phyloP scores from a whole-genome alignment of 1,284 basidiomycete species.

The Cryptococcus sp. region DNA sequence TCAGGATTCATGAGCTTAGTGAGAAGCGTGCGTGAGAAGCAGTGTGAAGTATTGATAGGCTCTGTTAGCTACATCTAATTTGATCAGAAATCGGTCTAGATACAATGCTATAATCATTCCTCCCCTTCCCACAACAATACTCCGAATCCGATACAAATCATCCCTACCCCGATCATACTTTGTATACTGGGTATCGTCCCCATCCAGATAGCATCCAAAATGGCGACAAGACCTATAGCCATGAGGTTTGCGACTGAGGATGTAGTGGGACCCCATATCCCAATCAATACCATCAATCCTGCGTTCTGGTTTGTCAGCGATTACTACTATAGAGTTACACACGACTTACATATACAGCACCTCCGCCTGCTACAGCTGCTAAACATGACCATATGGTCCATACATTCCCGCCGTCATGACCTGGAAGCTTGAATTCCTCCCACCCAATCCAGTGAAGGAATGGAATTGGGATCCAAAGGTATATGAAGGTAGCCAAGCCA shows the following conservation, averaged over 20 bases:
- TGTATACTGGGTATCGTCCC: slow-evolving; percentile 34
- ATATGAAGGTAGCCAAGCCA: slow-evolving; percentile 37
- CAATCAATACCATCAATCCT: slow-evolving; percentile 47
- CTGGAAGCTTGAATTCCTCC: slow-evolving; percentile 37
- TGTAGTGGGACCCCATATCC: slow-evolving; percentile 45
- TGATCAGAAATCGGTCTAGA: too few species aligned
- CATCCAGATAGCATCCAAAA: slow-evolving; percentile 42
- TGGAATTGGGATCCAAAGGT: slow-evolving; percentile 44
- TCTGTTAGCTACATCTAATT: too few species aligned
- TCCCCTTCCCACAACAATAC: slow-evolving; percentile 44
- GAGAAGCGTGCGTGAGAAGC: too few species aligned
- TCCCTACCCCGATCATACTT: slow-evolving; percentile 39
- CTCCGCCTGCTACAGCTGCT: slow-evolving; percentile 29
- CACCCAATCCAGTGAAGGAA: slow-evolving; percentile 33
- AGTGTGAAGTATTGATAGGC: too few species aligned
- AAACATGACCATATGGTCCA: slow-evolving; percentile 24
- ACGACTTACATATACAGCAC: slow-evolving; percentile 41
- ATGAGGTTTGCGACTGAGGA: slow-evolving; percentile 46
- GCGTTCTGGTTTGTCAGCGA: slow-evolving; percentile 33
- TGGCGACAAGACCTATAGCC: slow-evolving; percentile 45
- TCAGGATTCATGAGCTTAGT: too few species aligned
- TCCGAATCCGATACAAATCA: slow-evolving; percentile 45
- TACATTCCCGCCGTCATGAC: slow-evolving; percentile 3
- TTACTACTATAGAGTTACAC: neutral
- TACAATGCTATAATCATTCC: slow-evolving; percentile 1